phyloP scores from a whole-genome alignment of 306 rosid species.

The Lathyrus sativus region DNA sequence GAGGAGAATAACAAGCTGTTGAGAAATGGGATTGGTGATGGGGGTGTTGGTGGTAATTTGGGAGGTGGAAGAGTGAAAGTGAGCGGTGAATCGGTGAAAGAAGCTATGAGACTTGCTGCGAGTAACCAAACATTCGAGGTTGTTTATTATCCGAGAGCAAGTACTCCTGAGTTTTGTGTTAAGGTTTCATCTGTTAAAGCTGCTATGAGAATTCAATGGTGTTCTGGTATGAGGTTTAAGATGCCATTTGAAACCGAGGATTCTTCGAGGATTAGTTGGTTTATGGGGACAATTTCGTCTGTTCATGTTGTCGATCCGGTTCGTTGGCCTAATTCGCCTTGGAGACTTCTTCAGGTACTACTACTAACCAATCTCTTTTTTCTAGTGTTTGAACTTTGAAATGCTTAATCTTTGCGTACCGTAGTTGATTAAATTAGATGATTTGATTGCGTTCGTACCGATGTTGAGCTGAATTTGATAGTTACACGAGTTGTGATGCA shows the following conservation, averaged over 20 bases:
- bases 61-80: slow-evolving; percentile 50
- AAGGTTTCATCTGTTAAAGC: slow-evolving; percentile 68
- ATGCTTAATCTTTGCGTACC: not conserved
- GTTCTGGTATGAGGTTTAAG: slow-evolving; percentile 92
- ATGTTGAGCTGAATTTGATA: not conserved
- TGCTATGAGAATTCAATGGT: slow-evolving; percentile 88
- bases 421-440: not conserved
- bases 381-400: not conserved
- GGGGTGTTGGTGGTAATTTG: slow-evolving; percentile 20
- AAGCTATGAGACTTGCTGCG: slow-evolving; percentile 67
- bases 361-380: not conserved
- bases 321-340: slow-evolving; percentile 95
- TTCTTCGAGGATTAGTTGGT: slow-evolving; percentile 95
- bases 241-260: slow-evolving; percentile 99
- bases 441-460: slow-evolving; percentile 4
- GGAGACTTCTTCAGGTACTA: slow-evolving; percentile 94
- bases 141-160: slow-evolving; percentile 76
- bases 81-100: slow-evolving; percentile 72
- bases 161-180: slow-evolving; percentile 90
- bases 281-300: slow-evolving; percentile 91
- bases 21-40: slow-evolving; percentile 54
- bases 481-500: slow-evolving; percentile 5
- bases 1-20: slow-evolving; percentile 57
- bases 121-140: slow-evolving; percentile 73
- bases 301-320: slow-evolving; percentile 81